Conservation (phyloP, 192 early-diverging fungal species). For the Backusella tuberculispora region DNA sequence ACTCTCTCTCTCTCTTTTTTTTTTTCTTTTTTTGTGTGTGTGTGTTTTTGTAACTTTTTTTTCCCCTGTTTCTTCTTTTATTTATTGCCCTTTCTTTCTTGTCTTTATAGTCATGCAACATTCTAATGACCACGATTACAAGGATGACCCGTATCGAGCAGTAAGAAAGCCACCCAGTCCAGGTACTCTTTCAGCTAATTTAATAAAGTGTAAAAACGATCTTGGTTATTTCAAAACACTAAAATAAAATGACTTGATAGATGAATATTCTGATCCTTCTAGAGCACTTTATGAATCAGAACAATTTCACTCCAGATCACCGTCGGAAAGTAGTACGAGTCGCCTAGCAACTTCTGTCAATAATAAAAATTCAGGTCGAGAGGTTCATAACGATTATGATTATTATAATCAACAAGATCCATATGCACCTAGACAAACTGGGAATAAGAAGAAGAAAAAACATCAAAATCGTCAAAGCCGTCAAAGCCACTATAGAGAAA, state of each 20-base stretch:
- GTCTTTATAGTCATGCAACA: neutral
- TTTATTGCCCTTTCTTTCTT: neutral
- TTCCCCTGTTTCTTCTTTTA: neutral
- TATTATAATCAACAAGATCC: slow-evolving; percentile 29
- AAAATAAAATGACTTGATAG: neutral
- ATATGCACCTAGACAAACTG: slow-evolving; percentile 19
- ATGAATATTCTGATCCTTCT: slow-evolving; percentile 7
- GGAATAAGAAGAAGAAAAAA: neutral
- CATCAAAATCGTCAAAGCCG: slow-evolving; percentile 1
- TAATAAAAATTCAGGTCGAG: neutral
- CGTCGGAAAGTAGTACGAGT: slow-evolving; percentile 35
- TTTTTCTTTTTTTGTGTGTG: slow-evolving; percentile 9
- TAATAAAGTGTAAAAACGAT: neutral
- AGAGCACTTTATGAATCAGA: slow-evolving; percentile 22
- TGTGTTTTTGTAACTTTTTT: neutral
- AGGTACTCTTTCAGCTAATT: slow-evolving; percentile 22
- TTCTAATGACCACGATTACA: neutral
- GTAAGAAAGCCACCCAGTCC: slow-evolving; percentile 30
- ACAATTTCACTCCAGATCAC: slow-evolving; percentile 25
- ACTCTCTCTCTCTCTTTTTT: neutral
- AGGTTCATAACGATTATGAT: slow-evolving; percentile 4
- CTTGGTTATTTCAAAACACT: neutral
- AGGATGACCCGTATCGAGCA: slow-evolving; percentile 24
- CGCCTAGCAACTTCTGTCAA: neutral
- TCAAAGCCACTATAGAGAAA: slow-evolving; percentile 2